These are phyloP conservation scores for Daldinia caldariorum DNA, from an alignment of 495 filamentous ascomycete genomes.

Conservation along the genomic window DNA sequence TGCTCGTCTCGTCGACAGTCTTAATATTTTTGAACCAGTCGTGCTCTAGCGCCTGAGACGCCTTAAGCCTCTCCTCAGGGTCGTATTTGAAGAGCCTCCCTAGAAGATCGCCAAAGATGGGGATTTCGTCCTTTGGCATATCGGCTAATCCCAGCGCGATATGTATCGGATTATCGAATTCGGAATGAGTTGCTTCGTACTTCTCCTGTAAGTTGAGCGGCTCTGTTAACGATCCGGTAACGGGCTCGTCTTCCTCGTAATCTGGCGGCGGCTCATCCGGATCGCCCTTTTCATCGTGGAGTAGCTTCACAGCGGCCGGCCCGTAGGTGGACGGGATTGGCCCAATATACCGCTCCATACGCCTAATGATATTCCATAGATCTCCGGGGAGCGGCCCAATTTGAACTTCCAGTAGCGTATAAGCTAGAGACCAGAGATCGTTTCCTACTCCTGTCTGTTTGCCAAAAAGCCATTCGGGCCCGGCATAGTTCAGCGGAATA, in stretches of 20 bases:
- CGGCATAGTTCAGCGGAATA: neutral
- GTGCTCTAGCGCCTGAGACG: neutral
- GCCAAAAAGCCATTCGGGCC: neutral
- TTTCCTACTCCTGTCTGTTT: neutral
- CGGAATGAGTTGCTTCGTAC: neutral
- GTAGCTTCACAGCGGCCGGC: neutral
- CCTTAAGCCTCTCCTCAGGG: neutral
- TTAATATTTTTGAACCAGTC: neutral
- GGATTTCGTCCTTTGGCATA: neutral
- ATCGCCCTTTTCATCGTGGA: neutral
- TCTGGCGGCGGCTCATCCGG: neutral
- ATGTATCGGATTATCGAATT: neutral
- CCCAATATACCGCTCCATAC: neutral
- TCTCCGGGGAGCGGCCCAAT: neutral
- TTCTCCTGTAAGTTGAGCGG: neutral
- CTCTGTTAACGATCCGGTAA: neutral
- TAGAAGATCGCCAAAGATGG: neutral
- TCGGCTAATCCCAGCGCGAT: neutral
- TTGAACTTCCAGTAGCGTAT: neutral
- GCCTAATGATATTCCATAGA: neutral
- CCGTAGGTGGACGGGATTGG: neutral
- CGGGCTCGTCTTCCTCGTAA: neutral
- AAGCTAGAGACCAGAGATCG: neutral
- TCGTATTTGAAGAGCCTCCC: neutral
- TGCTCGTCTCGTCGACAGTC: neutral